Percentiles rank a stretch among this genome's conserved stretches.
These are phyloP conservation scores for Chaetomium sp. DNA, from an alignment of 2,329 filamentous ascomycete species.

Conservation along the genomic window DNA sequence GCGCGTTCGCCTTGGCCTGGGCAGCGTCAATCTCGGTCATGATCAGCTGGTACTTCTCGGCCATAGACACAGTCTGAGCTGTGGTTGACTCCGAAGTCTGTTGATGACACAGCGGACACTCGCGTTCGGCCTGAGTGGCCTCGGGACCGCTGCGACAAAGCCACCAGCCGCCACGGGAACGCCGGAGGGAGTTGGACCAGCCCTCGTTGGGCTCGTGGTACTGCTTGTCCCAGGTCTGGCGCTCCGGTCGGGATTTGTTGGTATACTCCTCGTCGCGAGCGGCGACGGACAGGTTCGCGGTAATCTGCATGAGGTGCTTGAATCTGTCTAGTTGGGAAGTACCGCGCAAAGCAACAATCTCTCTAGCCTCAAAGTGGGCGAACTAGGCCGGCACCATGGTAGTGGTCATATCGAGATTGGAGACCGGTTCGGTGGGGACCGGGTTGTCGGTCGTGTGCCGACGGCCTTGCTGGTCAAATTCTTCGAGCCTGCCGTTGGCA, in stretches of 20 bases:
- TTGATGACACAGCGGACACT: slow-evolving; percentile 9
- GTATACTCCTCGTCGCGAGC: neutral
- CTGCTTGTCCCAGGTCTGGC: slow-evolving; percentile 5
- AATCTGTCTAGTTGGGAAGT: neutral
- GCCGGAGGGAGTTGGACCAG: slow-evolving; percentile 11
- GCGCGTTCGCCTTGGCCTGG: slow-evolving; percentile 6
- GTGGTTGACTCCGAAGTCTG: neutral
- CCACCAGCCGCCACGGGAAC: slow-evolving; percentile 18
- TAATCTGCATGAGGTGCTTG: slow-evolving; percentile 5
- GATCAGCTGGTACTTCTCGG: slow-evolving; percentile 6
- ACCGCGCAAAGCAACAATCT: neutral
- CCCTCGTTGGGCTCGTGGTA: slow-evolving; percentile 10
- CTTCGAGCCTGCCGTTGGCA: neutral
- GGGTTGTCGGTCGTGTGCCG: neutral
- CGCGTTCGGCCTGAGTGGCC: slow-evolving; percentile 10
- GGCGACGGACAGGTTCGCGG: neutral
- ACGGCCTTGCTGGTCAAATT: neutral
- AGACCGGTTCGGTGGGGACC: neutral
- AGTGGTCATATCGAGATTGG: neutral
- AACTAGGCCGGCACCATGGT: slow-evolving; percentile 13
- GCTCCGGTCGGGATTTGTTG: neutral
- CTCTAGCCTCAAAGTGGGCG: slow-evolving; percentile 9
- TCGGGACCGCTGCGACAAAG: slow-evolving; percentile 14
- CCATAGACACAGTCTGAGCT: neutral
- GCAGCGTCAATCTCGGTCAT: slow-evolving; percentile 13